phyloP scores from a whole-genome alignment of 768 basidiomycete genomes.

The Boletus tomentosulus region DNA sequence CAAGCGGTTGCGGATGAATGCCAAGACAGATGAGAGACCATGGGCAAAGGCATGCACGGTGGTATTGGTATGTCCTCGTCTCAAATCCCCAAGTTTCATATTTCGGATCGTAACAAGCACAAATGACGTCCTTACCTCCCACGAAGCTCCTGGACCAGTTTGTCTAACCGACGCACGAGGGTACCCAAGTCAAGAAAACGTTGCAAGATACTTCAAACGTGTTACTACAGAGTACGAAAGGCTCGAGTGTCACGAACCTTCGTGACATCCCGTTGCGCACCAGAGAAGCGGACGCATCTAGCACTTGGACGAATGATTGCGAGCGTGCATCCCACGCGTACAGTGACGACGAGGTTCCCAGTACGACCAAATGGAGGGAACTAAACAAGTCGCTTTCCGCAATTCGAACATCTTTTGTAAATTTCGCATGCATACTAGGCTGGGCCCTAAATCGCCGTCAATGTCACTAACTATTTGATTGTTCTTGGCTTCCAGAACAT shows the following conservation, averaged over 20 bases:
- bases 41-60: slow-evolving; percentile 67
- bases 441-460: slow-evolving; percentile 41
- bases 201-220: slow-evolving; percentile 43
- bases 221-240: background rate
- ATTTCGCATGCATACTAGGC: slow-evolving; percentile 40
- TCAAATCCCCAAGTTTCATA: slow-evolving; percentile 20
- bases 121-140: slow-evolving; percentile 38
- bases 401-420: slow-evolving; percentile 40
- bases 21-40: slow-evolving; percentile 52
- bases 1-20: slow-evolving; percentile 46
- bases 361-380: slow-evolving; percentile 51
- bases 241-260: slow-evolving; percentile 41
- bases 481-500: background rate
- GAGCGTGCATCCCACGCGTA: slow-evolving; percentile 55
- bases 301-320: slow-evolving; percentile 55
- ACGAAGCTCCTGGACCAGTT: slow-evolving; percentile 44
- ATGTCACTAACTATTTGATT: background rate
- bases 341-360: slow-evolving; percentile 65
- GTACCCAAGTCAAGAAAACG: slow-evolving; percentile 70
- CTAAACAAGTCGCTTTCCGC: slow-evolving; percentile 45
- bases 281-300: slow-evolving; percentile 36
- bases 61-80: slow-evolving; percentile 45
- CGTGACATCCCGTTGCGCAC: slow-evolving; percentile 51
- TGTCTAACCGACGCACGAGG: slow-evolving; percentile 62
- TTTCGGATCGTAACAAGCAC: background rate